Evolutionary conservation across 2,329 filamentous ascomycete species (phyloP).

Genomic region (Aspergillus japonicus): DNA sequence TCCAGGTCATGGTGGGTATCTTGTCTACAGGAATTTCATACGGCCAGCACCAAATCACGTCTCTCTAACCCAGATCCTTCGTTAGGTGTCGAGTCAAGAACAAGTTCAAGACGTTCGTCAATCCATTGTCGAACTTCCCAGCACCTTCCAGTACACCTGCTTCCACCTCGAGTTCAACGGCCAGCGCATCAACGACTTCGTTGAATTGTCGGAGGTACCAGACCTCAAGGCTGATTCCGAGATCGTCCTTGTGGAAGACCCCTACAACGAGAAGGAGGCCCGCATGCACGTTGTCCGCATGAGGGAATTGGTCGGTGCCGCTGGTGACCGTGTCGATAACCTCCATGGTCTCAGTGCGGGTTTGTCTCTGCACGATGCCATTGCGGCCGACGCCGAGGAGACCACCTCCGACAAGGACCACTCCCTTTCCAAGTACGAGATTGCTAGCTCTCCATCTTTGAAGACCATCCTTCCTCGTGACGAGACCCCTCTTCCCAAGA

Average conservation of each 20-base stretch:
- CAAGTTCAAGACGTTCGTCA: conserved; percentile 97
- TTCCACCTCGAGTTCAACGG: conserved; percentile 95
- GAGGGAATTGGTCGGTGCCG: conserved; percentile 87
- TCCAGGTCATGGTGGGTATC: conserved; percentile 75
- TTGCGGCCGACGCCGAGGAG: conserved; percentile 52
- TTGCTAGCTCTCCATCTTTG: conserved; percentile 66
- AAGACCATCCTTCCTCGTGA: conserved; percentile 68
- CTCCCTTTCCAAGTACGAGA: conserved; percentile 71
- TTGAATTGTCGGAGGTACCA: conserved; percentile 84
- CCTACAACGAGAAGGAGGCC: conserved; percentile 97
- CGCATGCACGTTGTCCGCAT: conserved; percentile 90
- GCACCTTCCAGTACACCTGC: conserved; percentile 95
- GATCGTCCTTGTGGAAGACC: conserved; percentile 81
- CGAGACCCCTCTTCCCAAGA: conserved; percentile 74
- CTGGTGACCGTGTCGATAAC: conserved; percentile 82
- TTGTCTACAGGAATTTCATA: conserved; percentile 9
- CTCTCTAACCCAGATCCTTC: conserved; percentile 11
- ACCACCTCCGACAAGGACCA: conserved; percentile 48
- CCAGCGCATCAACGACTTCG: conserved; percentile 89
- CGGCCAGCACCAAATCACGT: conserved; percentile 18
- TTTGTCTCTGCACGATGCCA: conserved; percentile 79
- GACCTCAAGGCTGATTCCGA: conserved; percentile 75
- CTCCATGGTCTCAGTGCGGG: conserved; percentile 84
- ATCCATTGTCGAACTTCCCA: conserved; percentile 88
- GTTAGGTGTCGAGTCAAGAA: conserved; percentile 83